phyloP scores from a whole-genome alignment of 2,329 filamentous ascomycete genomes.

The Cordyceps cicadae region DNA sequence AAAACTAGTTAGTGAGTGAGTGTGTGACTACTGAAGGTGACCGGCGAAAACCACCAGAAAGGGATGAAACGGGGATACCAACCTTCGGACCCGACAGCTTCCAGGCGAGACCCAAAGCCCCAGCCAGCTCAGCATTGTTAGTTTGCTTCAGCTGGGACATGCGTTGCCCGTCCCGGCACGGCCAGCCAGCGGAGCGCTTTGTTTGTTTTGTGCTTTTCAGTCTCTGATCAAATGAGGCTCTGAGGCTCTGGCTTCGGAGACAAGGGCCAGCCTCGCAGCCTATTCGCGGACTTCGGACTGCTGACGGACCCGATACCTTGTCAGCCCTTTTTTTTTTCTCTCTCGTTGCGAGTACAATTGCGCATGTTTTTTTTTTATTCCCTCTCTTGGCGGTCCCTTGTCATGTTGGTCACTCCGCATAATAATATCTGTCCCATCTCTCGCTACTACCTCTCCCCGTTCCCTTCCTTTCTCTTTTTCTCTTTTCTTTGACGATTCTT shows the following conservation, averaged over 20 bases:
- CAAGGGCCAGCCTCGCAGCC: background rate
- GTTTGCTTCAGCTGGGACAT: too few relatives aligned
- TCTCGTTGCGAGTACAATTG: conserved; percentile 2
- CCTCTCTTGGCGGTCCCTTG: background rate
- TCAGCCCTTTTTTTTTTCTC: background rate
- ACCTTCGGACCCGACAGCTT: background rate
- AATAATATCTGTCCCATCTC: background rate
- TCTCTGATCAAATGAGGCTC: too few relatives aligned
- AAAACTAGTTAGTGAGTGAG: too few relatives aligned
- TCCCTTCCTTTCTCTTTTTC: background rate
- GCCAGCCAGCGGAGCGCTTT: background rate
- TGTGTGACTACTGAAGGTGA: too few relatives aligned
- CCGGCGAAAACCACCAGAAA: background rate
- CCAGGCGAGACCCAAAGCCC: background rate
- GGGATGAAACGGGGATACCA: background rate
- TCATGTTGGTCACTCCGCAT: background rate
- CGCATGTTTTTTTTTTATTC: conserved; percentile 1
- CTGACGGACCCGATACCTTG: conserved; percentile 2
- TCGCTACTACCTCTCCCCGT: background rate
- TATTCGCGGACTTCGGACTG: conserved; percentile 7
- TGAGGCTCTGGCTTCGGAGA: background rate
- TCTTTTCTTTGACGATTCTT: background rate
- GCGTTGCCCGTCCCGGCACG: too few relatives aligned
- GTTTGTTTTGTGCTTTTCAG: too few relatives aligned
- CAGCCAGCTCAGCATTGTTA: background rate